Evolutionary conservation across 768 basidiomycete genomes (phyloP).

Genomic region (Trametes maxima): DNA sequence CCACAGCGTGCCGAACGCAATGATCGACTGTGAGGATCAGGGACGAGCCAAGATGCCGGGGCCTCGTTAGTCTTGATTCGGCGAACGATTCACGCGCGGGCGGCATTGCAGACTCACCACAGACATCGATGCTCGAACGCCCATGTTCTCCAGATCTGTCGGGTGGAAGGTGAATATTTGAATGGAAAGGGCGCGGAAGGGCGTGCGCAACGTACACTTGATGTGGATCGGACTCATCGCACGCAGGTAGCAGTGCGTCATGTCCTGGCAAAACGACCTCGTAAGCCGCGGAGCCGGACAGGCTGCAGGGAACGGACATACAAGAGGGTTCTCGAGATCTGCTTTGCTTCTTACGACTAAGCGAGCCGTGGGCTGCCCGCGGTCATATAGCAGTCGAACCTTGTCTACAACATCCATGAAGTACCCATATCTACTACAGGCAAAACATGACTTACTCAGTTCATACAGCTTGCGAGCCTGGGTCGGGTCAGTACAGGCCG

Average conservation of each 20-base stretch:
- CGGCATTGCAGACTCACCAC: constrained; percentile 49
- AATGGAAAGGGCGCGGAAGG: background rate
- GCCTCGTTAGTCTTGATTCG: background rate
- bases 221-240: constrained; percentile 88
- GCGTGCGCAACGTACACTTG: constrained; percentile 52
- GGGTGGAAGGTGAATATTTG: background rate
- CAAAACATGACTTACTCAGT: constrained; percentile 48
- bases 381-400: constrained; percentile 75
- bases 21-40: constrained; percentile 57
- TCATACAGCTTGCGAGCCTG: constrained; percentile 69
- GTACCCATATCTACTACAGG: background rate
- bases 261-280: constrained; percentile 47
- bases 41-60: background rate
- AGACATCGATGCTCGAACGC: constrained; percentile 84
- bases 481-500: background rate
- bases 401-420: constrained; percentile 50
- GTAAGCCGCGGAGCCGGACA: background rate
- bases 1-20: constrained; percentile 80
- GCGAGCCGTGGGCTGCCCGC: constrained; percentile 70
- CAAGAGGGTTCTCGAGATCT: constrained; percentile 70
- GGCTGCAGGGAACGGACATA: constrained; percentile 33
- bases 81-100: background rate
- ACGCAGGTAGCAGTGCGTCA: constrained; percentile 84
- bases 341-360: constrained; percentile 62
- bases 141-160: constrained; percentile 77